Percentiles rank a stretch among this genome's conserved stretches.
These are phyloP conservation scores for Colletotrichum theobromicola DNA, from an alignment of 2,329 filamentous ascomycete species.

Conservation along the genomic window DNA sequence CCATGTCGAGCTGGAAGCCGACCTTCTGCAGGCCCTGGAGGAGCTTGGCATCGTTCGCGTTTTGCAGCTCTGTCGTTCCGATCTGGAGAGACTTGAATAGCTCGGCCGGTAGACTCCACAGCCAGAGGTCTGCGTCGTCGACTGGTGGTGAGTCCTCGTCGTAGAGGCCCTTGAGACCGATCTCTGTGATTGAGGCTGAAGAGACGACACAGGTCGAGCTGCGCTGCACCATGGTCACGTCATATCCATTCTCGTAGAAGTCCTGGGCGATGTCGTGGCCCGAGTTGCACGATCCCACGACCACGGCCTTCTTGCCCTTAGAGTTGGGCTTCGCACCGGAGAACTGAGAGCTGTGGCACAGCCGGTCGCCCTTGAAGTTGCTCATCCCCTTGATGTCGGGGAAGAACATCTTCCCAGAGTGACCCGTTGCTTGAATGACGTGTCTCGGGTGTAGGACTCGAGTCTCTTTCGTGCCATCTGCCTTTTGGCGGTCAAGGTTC, in stretches of 20 bases:
- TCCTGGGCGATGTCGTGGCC: slow-evolving; percentile 74
- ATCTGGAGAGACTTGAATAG: slow-evolving; percentile 66
- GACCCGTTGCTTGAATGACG: slow-evolving; percentile 71
- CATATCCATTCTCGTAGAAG: slow-evolving; percentile 69
- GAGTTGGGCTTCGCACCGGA: slow-evolving; percentile 52
- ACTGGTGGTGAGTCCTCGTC: slow-evolving; percentile 60
- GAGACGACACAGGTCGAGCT: slow-evolving; percentile 69
- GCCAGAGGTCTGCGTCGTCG: slow-evolving; percentile 69
- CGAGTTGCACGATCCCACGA: slow-evolving; percentile 73
- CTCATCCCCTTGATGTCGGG: slow-evolving; percentile 58
- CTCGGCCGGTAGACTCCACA: slow-evolving; percentile 62
- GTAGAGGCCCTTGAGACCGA: slow-evolving; percentile 58
- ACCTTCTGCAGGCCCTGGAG: slow-evolving; percentile 53
- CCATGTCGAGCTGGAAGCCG: slow-evolving; percentile 66
- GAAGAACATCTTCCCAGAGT: slow-evolving; percentile 68
- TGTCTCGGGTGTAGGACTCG: slow-evolving; percentile 66
- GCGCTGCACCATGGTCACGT: slow-evolving; percentile 74
- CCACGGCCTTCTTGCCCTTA: slow-evolving; percentile 64
- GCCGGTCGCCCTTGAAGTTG: slow-evolving; percentile 59
- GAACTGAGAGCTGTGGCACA: slow-evolving; percentile 65
- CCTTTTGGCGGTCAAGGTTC: slow-evolving; percentile 50
- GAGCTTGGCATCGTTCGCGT: slow-evolving; percentile 41
- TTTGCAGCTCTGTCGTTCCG: slow-evolving; percentile 40
- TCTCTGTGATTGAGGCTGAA: slow-evolving; percentile 55
- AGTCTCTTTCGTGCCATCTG: slow-evolving; percentile 50